Evolutionary conservation across 805 yeast genomes (phyloP).

Genomic region (Wickerhamomyces rabaulensis): DNA sequence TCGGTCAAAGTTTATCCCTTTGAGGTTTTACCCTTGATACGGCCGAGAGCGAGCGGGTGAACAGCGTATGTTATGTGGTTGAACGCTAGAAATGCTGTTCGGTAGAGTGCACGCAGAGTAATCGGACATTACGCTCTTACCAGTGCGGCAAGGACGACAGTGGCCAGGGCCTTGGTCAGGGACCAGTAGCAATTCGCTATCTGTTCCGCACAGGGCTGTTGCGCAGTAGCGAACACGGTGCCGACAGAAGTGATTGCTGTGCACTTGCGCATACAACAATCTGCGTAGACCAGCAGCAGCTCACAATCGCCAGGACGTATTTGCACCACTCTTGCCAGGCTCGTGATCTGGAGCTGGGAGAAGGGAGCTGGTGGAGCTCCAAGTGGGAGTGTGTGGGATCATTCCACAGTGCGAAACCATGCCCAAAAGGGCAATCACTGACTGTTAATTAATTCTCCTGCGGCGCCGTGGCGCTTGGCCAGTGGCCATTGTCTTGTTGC

Average conservation of each 20-base stretch:
- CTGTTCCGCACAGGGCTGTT: too few species aligned
- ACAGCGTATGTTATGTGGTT: too few species aligned
- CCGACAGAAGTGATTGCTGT: background rate
- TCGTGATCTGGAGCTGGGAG: background rate
- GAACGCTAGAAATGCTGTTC: too few species aligned
- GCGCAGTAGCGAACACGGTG: background rate
- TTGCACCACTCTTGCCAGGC: background rate
- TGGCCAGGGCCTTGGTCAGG: too few species aligned
- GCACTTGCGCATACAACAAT: too few species aligned
- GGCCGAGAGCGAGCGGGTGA: too few species aligned
- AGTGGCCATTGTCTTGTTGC: background rate
- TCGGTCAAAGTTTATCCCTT: background rate
- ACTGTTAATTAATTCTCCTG: background rate
- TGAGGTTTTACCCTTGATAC: too few species aligned
- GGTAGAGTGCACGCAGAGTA: too few species aligned
- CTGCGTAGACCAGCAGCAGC: background rate
- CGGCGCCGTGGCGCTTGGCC: background rate
- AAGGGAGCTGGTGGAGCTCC: background rate
- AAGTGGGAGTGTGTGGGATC: background rate
- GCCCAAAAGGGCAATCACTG: background rate
- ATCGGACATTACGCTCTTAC: too few species aligned
- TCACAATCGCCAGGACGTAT: too few species aligned
- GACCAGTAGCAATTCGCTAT: too few species aligned
- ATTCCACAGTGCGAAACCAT: background rate
- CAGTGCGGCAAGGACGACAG: too few species aligned